Evolutionary conservation across 2,329 filamentous ascomycete genomes (phyloP).

Genomic region (Hymenoscyphus fraxineus): DNA sequence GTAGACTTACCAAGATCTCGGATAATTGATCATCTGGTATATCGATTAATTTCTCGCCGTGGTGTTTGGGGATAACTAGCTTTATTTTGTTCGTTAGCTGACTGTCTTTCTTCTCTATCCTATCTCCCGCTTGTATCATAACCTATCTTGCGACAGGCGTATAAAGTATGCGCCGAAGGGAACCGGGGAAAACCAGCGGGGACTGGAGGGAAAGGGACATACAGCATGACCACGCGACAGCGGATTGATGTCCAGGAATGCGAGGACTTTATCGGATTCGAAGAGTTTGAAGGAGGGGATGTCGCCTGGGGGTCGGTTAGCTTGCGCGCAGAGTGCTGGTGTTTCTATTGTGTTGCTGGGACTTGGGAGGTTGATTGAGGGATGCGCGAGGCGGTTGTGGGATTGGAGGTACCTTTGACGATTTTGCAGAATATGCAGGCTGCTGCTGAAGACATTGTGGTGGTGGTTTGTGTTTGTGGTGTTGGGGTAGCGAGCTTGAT

Average conservation of each 20-base stretch:
- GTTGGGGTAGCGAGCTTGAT: background rate
- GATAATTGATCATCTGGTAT: slow-evolving; percentile 84
- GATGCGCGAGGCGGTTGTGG: slow-evolving; percentile 14
- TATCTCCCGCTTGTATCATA: background rate
- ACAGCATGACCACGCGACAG: slow-evolving; percentile 86
- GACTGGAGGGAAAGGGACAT: slow-evolving; percentile 37
- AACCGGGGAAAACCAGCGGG: background rate
- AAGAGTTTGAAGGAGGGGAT: slow-evolving; percentile 96
- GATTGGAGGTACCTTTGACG: slow-evolving; percentile 66
- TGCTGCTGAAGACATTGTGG: slow-evolving; percentile 44
- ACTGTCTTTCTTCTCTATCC: background rate
- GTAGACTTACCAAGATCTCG: slow-evolving; percentile 67
- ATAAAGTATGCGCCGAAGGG: no score
- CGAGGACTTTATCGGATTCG: slow-evolving; percentile 88
- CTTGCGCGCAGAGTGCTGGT: slow-evolving; percentile 6
- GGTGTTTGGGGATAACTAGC: slow-evolving; percentile 95
- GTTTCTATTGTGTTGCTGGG: background rate
- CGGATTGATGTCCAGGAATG: slow-evolving; percentile 94
- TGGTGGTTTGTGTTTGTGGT: background rate
- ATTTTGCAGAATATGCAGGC: slow-evolving; percentile 98
- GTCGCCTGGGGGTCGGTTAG: slow-evolving; percentile 58
- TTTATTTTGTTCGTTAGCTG: slow-evolving; percentile 11
- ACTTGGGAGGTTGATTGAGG: background rate
- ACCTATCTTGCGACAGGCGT: no score
- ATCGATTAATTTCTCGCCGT: slow-evolving; percentile 86